Percentiles rank a stretch among this genome's conserved stretches.
phyloP scores from a whole-genome alignment of 2,329 filamentous ascomycete species.

The Sporothrix pallida region DNA sequence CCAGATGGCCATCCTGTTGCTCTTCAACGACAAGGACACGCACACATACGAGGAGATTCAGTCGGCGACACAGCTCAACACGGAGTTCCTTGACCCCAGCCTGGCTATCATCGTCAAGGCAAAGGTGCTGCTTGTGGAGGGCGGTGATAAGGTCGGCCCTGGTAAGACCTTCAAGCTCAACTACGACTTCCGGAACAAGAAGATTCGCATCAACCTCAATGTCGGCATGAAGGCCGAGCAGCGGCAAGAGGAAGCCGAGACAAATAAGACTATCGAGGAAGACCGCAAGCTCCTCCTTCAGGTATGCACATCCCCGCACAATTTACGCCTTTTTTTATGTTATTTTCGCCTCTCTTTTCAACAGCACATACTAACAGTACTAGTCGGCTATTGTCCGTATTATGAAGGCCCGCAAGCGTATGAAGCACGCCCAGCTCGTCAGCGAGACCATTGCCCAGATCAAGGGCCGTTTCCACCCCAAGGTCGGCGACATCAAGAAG shows the following conservation, averaged over 20 bases:
- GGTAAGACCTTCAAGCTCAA: conserved; percentile 86
- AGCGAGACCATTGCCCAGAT: conserved; percentile 97
- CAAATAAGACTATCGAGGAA: conserved; percentile 99
- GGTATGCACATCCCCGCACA: conserved; percentile 61
- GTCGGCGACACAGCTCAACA: conserved; percentile 76
- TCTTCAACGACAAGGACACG: conserved; percentile 91
- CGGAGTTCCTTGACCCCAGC: conserved; percentile 85
- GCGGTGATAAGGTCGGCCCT: conserved; percentile 75
- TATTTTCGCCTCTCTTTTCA: not conserved
- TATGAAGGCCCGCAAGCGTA: conserved; percentile 99
- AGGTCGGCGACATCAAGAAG: conserved; percentile 97
- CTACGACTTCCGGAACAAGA: conserved; percentile 97
- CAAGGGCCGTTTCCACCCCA: conserved; percentile 87
- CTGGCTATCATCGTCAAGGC: conserved; percentile 89
- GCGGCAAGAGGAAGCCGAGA: conserved; percentile 95
- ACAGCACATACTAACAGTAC: conserved; percentile 35
- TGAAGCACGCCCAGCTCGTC: conserved; percentile 96
- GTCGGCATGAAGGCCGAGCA: conserved; percentile 93
- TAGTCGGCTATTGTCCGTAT: conserved; percentile 98
- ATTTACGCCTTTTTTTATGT: conserved; percentile 39
- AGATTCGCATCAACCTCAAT: conserved; percentile 95
- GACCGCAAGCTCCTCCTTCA: conserved; percentile 95
- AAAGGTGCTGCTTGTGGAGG: conserved; percentile 82
- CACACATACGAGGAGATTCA: conserved; percentile 88
- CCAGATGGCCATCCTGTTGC: conserved; percentile 92